Base-by-base conservation (phyloP, 495 filamentous ascomycete genomes). In the Cercophora samala region DNA sequence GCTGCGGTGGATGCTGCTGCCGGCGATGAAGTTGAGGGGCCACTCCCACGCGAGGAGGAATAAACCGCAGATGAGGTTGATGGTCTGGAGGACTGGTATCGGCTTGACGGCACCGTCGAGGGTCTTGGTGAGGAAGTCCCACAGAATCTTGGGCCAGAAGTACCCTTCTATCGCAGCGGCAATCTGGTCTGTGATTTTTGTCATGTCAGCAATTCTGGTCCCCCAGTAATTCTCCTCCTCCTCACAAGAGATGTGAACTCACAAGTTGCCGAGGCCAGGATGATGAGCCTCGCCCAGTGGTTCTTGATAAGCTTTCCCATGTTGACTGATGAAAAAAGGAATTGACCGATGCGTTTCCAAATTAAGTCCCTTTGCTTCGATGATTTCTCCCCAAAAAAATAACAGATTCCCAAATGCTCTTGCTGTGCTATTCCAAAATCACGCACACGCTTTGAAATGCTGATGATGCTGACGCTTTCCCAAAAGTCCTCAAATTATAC, bases 221-320 rank as follows among this genome's bases (percentile, higher is more conserved):
- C 15, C 19, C 25, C 5, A 37, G 18, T 9, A 0, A 19, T 4
- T 0, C 32, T 46, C 19, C 17, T 42, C 32, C 1, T 13, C 24
- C n/a, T 53, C 24, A 18, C 5, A 18, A 9, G 55, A 65, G 58
- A 32, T 54, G 62, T 46, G 25, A 32, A 87, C 91, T 9, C 89
- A 96, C 91, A 97, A 56, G 82, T 79, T 76, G 91, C 88, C 5
- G 95, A 90, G 1, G 92, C 91, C 71, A 98, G 84, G 78, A 95
- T 85, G 73, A 97, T 93, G 70, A 97, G 88, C 60, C 95, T 88
- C 62, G 91, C 96, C 91, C 93, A 97, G 82, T 99, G 95, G 83
- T 98, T 98, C 83, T 97, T 98, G 82, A 99, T 99, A 69, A 99
- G 88, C 74, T 88, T 92, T 77, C 95, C 95, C 95, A 99, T 99